Percentiles rank a stretch among this genome's conserved stretches.
Evolutionary conservation across 2,329 filamentous ascomycete species (phyloP).

Genomic region (Aspergillus quadrilineatus): DNA sequence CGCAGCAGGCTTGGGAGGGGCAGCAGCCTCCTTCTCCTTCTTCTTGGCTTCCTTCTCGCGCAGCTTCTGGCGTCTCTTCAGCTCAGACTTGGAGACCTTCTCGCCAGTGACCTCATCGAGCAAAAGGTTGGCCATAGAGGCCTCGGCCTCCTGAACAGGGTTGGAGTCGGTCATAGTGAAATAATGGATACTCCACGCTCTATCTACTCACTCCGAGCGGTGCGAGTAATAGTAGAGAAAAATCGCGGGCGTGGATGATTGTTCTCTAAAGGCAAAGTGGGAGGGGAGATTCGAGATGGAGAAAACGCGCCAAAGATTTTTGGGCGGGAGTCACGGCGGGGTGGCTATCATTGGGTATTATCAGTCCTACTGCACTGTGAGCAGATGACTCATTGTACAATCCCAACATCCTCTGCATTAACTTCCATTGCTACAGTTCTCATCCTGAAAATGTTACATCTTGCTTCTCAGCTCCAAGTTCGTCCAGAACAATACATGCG

Average conservation of each 20-base stretch:
- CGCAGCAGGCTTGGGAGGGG: conserved; percentile 57
- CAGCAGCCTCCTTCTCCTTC: conserved; percentile 75
- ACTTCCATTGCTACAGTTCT: background rate
- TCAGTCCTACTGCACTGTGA: background rate
- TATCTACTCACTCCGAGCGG: conserved; percentile 15
- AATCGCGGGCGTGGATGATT: conserved; percentile 10
- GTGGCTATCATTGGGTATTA: conserved; percentile 28
- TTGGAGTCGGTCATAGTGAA: conserved; percentile 42
- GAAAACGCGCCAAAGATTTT: conserved; percentile 29
- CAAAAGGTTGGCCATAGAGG: conserved; percentile 67
- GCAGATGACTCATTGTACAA: background rate
- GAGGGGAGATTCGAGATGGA: conserved; percentile 15
- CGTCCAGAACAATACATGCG: background rate
- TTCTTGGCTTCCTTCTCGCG: conserved; percentile 85
- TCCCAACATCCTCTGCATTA: background rate
- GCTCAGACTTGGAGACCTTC: conserved; percentile 75
- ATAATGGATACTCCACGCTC: conserved; percentile 4
- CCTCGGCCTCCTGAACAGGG: conserved; percentile 47
- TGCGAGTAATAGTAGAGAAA: conserved; percentile 14
- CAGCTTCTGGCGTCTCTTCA: conserved; percentile 95
- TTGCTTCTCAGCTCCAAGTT: background rate
- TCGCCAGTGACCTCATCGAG: conserved; percentile 94
- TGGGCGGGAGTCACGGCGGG: conserved; percentile 31
- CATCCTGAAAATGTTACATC: background rate
- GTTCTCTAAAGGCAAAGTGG: conserved; percentile 23